Evolutionary conservation across 768 basidiomycete species (phyloP).

Genomic region (Rhodotorula diobovata): DNA sequence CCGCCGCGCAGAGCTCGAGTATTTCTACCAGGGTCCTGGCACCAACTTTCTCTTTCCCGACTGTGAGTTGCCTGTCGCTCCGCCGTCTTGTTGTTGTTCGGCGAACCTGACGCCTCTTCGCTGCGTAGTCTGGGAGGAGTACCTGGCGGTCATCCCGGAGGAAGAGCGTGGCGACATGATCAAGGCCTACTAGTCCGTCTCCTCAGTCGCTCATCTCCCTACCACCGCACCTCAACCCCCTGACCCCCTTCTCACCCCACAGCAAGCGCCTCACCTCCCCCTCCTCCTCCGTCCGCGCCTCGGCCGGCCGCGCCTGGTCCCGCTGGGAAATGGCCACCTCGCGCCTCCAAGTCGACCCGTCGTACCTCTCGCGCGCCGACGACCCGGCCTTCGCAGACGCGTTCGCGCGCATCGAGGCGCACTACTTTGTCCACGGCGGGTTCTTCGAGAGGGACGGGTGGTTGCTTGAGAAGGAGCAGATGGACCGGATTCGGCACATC

Average conservation of each 20-base stretch:
- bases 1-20: conserved; percentile 63
- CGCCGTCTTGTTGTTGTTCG: too few relatives aligned
- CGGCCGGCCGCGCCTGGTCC: conserved; percentile 35
- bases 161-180: conserved; percentile 73
- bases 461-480: conserved; percentile 19
- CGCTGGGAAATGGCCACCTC: conserved; percentile 68
- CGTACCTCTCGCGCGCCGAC: conserved; percentile 65
- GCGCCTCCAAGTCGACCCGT: conserved; percentile 65
- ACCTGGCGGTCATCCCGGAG: conserved; percentile 72
- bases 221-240: conserved; percentile 58
- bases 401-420: conserved; percentile 66
- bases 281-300: conserved; percentile 31
- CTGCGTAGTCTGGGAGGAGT: conserved; percentile 75
- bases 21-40: conserved; percentile 61
- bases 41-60: conserved; percentile 38
- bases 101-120: too few relatives aligned
- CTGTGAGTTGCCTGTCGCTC: conserved; percentile 10
- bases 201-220: conserved; percentile 62
- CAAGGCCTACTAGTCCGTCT: conserved; percentile 63
- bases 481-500: conserved; percentile 68
- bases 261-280: conserved; percentile 36
- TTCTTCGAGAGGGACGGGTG: conserved; percentile 54
- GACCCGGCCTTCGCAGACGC: conserved; percentile 56
- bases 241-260: conserved; percentile 62
- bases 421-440: conserved; percentile 75